Conservation (phyloP, 305 asterid species). For the Striga hermonthica region DNA sequence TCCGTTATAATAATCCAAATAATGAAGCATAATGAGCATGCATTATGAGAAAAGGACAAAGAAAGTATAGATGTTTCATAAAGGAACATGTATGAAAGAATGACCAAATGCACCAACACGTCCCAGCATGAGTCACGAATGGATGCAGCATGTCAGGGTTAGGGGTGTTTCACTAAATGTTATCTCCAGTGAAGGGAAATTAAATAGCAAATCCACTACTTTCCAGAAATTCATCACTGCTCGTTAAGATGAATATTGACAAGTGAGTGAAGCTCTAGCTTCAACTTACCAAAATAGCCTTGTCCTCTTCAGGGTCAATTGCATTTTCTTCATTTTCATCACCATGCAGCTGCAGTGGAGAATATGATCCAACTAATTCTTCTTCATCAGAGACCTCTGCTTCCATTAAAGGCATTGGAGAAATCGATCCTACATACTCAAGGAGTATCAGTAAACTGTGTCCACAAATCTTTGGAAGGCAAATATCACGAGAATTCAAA, state of each 20-base stretch:
- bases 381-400: constrained; percentile 44
- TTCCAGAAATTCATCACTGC: constrained; percentile 7
- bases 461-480: constrained; percentile 16
- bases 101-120: background rate
- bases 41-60: constrained; percentile 18
- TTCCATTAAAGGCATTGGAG: constrained; percentile 48
- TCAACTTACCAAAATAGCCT: constrained; percentile 49
- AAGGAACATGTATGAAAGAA: background rate
- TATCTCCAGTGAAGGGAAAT: constrained; percentile 9
- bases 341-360: constrained; percentile 69
- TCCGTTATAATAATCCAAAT: background rate
- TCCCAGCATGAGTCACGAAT: background rate
- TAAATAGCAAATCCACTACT: background rate
- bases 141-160: background rate
- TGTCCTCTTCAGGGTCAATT: constrained; percentile 82
- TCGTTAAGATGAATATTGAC: constrained; percentile 16
- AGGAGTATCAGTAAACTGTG: constrained; percentile 25
- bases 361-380: constrained; percentile 70
- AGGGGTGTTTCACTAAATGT: background rate
- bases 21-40: constrained; percentile 3
- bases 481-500: constrained; percentile 7
- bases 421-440: constrained; percentile 35
- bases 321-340: constrained; percentile 83
- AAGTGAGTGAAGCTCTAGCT: background rate
- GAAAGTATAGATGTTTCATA: background rate